phyloP scores from a whole-genome alignment of 768 basidiomycete species.

The Tulasnella sp. region DNA sequence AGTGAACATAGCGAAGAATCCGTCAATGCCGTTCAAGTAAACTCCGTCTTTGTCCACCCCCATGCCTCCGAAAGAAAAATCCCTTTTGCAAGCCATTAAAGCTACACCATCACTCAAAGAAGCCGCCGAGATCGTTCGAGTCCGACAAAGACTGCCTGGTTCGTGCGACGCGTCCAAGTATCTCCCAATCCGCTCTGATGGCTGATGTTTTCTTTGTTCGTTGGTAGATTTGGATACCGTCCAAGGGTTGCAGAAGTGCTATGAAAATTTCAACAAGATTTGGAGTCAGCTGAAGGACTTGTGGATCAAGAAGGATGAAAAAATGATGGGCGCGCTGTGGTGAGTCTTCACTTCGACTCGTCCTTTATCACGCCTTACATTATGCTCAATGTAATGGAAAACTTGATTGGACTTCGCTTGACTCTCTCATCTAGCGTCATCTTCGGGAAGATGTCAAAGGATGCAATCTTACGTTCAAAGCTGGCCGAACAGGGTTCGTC shows the following conservation, averaged over 20 bases:
- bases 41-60: background rate
- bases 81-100: background rate
- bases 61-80: background rate
- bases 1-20: background rate
- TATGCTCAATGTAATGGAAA: background rate
- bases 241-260: conserved; percentile 10
- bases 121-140: conserved; percentile 15
- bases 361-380: background rate
- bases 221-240: conserved; percentile 15
- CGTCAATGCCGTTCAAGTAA: background rate
- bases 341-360: background rate
- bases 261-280: background rate
- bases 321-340: conserved; percentile 16
- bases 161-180: background rate
- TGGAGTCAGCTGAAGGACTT: conserved; percentile 24
- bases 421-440: background rate
- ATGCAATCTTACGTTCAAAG: conserved; percentile 8
- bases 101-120: conserved; percentile 14
- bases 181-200: background rate
- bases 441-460: conserved; percentile 19
- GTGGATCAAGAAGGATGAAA: conserved; percentile 23
- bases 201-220: background rate
- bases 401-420: background rate
- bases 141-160: conserved; percentile 15
- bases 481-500: conserved; percentile 18